Evolutionary conservation across 768 basidiomycete species (phyloP).

Genomic region (Macrolepiota albuminosa): DNA sequence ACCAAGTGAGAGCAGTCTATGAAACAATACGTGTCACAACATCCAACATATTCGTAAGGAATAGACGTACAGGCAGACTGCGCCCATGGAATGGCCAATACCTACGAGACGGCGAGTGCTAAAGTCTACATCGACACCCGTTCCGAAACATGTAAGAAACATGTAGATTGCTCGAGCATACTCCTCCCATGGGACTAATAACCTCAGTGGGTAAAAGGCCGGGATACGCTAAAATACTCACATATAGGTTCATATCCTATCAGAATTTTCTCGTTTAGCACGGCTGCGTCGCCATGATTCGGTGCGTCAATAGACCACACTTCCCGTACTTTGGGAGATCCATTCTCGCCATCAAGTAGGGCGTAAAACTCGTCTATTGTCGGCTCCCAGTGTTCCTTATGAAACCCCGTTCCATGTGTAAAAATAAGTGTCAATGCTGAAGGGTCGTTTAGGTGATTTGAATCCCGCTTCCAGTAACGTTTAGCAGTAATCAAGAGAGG

Average conservation of each 20-base stretch:
- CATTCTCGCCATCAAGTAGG: slow-evolving; percentile 16
- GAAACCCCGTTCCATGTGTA: slow-evolving; percentile 50
- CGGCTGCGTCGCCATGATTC: slow-evolving; percentile 51
- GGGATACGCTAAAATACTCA: slow-evolving; percentile 21
- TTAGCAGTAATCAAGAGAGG: slow-evolving; percentile 45
- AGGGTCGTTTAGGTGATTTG: slow-evolving; percentile 27
- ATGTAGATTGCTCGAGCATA: slow-evolving; percentile 43
- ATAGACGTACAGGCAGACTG: slow-evolving; percentile 38
- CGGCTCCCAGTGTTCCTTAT: slow-evolving; percentile 60
- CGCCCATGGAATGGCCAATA: slow-evolving; percentile 55
- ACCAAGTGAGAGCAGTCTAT: slow-evolving; percentile 37
- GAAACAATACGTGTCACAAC: background rate
- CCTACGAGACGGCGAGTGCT: slow-evolving; percentile 41
- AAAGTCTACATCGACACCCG: slow-evolving; percentile 47
- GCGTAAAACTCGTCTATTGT: slow-evolving; percentile 41
- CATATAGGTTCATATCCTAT: slow-evolving; percentile 38
- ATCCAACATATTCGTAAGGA: background rate
- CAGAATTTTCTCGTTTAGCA: slow-evolving; percentile 41
- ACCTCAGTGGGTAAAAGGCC: background rate
- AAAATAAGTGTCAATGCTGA: slow-evolving; percentile 44
- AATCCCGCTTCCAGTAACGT: slow-evolving; percentile 40
- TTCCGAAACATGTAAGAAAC: slow-evolving; percentile 43
- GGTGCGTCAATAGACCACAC: slow-evolving; percentile 49
- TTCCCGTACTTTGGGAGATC: slow-evolving; percentile 35
- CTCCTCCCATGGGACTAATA: slow-evolving; percentile 49